These are phyloP conservation scores for Chenopodium quinoa DNA, from an alignment of 148 eudicot genomes.

Conservation along the genomic window DNA sequence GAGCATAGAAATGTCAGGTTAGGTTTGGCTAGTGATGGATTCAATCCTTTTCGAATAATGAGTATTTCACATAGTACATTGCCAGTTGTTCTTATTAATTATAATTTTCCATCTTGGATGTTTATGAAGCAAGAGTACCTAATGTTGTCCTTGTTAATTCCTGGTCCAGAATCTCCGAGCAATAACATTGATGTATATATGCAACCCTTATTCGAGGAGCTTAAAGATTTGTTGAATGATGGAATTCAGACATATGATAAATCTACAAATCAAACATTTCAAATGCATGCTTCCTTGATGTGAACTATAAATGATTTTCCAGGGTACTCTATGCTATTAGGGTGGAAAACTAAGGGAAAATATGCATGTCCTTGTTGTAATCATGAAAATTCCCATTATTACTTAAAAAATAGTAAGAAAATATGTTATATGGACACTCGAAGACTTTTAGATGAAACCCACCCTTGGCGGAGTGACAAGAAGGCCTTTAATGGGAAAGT, in stretches of 20 bases:
- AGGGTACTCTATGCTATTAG: constrained; percentile 1
- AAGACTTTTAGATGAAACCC: background rate
- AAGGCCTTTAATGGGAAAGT: constrained; percentile 1
- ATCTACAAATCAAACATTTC: constrained; percentile 6
- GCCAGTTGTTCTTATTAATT: too few species aligned
- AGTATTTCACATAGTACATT: too few species aligned
- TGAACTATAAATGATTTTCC: constrained; percentile 21
- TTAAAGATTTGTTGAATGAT: constrained; percentile 4
- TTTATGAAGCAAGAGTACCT: constrained; percentile 1
- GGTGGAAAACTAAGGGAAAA: constrained; percentile 18
- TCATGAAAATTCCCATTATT: background rate
- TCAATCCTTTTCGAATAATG: too few species aligned
- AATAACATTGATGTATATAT: background rate
- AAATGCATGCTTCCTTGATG: background rate
- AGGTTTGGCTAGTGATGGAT: too few species aligned
- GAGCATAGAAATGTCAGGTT: too few species aligned
- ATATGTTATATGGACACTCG: constrained; percentile 6
- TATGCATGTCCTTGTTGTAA: constrained; percentile 6
- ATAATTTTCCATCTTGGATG: too few species aligned
- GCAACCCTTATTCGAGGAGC: constrained; percentile 5
- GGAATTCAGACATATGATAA: constrained; percentile 19
- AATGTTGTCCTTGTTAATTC: background rate
- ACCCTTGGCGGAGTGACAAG: constrained; percentile 11
- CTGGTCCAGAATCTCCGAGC: background rate
- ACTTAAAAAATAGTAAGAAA: constrained; percentile 6